Percentiles rank a stretch among this genome's conserved stretches.
Evolutionary conservation across 148 eudicot species (phyloP).

Genomic region (Rhododendron henanense): DNA sequence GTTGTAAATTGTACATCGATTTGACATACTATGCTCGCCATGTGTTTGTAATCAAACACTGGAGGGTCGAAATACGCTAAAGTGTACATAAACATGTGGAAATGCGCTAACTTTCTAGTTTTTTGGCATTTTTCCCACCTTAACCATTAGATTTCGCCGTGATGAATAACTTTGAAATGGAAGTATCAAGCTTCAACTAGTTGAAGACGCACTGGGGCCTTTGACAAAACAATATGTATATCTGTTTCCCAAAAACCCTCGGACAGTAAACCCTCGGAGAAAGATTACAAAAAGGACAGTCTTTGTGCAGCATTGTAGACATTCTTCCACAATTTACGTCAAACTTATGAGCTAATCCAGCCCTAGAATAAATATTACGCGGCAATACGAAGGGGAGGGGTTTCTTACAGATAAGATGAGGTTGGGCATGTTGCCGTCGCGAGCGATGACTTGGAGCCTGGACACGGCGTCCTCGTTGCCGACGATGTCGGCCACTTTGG

Average conservation of each 20-base stretch:
- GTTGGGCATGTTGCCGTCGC: conserved; percentile 95
- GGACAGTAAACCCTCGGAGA: neutral
- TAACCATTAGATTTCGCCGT: neutral
- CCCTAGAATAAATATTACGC: neutral
- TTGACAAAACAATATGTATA: neutral
- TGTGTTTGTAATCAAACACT: neutral
- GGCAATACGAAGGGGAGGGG: neutral
- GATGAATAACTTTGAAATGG: neutral
- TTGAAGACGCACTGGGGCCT: neutral
- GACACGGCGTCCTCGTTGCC: conserved; percentile 93
- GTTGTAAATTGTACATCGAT: neutral
- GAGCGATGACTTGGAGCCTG: conserved; percentile 90
- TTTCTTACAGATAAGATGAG: conserved; percentile 62
- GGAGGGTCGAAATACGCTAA: neutral
- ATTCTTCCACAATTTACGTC: neutral
- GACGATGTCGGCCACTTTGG: conserved; percentile 76
- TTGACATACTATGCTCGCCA: neutral
- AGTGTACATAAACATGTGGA: neutral
- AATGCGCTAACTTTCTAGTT: neutral
- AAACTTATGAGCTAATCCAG: neutral
- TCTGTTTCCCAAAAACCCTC: neutral
- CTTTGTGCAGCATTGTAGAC: neutral
- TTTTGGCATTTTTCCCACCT: neutral
- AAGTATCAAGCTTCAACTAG: neutral
- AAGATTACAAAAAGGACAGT: neutral